Conservation (phyloP, 1,284 basidiomycete genomes). For the Sanguinoderma infundibulare region DNA sequence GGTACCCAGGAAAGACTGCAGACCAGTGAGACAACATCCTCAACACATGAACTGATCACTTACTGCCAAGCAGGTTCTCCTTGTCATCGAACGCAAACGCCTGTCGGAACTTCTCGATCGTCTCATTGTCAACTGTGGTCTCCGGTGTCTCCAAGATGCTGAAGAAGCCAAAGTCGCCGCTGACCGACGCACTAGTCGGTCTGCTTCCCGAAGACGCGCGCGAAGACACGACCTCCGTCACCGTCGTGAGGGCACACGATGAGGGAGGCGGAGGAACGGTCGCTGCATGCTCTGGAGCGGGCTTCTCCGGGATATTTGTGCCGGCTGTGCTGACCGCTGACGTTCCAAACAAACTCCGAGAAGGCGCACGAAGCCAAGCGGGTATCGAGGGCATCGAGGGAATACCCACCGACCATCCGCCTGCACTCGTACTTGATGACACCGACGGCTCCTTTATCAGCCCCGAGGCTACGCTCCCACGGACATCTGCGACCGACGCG, state of each 20-base stretch:
- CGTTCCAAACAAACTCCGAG: slow-evolving; percentile 47
- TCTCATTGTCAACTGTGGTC: slow-evolving; percentile 63
- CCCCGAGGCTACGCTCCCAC: slow-evolving; percentile 40
- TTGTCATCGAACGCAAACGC: slow-evolving; percentile 87
- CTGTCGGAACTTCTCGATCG: slow-evolving; percentile 75
- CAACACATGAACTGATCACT: slow-evolving; percentile 36
- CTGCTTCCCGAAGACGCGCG: slow-evolving; percentile 40
- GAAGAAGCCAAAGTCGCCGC: slow-evolving; percentile 66
- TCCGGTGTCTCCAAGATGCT: slow-evolving; percentile 76
- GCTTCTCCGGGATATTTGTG: neutral
- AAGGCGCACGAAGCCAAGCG: slow-evolving; percentile 68
- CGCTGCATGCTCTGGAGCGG: slow-evolving; percentile 25
- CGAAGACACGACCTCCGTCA: slow-evolving; percentile 64
- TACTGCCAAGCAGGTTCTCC: slow-evolving; percentile 86
- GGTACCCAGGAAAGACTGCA: slow-evolving; percentile 85
- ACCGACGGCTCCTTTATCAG: neutral
- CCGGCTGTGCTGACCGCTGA: slow-evolving; percentile 18
- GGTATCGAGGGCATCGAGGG: slow-evolving; percentile 65
- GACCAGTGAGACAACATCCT: neutral
- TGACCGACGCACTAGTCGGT: slow-evolving; percentile 17
- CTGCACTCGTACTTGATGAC: neutral
- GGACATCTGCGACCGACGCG: slow-evolving; percentile 45
- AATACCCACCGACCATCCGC: slow-evolving; percentile 33
- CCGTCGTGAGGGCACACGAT: slow-evolving; percentile 30
- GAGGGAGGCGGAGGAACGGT: slow-evolving; percentile 17